phyloP scores from a whole-genome alignment of 2,329 filamentous ascomycete species.

The Zymoseptoria crescenta region DNA sequence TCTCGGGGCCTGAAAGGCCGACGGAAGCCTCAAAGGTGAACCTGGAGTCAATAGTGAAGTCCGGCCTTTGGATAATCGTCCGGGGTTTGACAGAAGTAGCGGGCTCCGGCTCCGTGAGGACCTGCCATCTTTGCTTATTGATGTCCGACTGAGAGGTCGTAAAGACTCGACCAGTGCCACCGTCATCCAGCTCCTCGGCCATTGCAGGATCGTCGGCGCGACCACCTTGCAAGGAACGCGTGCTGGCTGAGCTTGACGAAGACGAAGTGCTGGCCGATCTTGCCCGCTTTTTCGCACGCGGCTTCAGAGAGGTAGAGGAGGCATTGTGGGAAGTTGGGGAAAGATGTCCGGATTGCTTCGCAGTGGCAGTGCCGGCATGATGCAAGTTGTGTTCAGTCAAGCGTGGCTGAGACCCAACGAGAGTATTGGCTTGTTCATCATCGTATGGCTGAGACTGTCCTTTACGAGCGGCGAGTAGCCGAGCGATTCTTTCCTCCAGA shows the following conservation, averaged over 20 bases:
- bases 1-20: neutral
- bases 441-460: neutral
- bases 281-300: neutral
- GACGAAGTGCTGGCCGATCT: neutral
- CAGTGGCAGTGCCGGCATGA: neutral
- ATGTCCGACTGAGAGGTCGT: too few species aligned
- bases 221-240: too few species aligned
- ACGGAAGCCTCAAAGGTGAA: neutral
- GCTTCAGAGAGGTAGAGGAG: neutral
- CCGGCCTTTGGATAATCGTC: too few species aligned
- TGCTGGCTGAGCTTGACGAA: neutral
- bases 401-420: neutral
- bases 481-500: neutral
- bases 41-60: too few species aligned
- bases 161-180: neutral
- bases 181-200: neutral
- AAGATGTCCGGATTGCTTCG: neutral
- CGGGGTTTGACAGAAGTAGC: too few species aligned
- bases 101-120: too few species aligned
- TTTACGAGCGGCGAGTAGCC: neutral
- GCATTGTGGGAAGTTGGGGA: neutral
- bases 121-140: too few species aligned
- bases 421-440: neutral
- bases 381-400: neutral
- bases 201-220: neutral